Evolutionary conservation across 2,329 filamentous ascomycete genomes (phyloP).

Genomic region (Hypoxylon sp.): DNA sequence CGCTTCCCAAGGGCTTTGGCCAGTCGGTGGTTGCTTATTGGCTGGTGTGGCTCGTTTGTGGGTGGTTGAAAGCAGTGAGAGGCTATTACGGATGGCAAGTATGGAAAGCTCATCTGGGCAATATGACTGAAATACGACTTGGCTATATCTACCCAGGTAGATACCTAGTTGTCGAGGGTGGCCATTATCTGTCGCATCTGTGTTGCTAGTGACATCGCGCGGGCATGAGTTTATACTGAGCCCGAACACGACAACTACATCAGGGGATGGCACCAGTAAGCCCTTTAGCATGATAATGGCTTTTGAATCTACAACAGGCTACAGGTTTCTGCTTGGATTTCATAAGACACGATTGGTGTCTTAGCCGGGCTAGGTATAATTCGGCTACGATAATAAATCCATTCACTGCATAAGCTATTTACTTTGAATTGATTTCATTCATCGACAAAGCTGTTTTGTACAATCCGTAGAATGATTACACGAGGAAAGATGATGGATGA

Average conservation of each 20-base stretch:
- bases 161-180: slow-evolving; percentile 71
- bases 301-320: background rate
- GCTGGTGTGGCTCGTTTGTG: slow-evolving; percentile 50
- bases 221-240: background rate
- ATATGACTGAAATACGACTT: slow-evolving; percentile 61
- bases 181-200: slow-evolving; percentile 53
- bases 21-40: slow-evolving; percentile 62
- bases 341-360: background rate
- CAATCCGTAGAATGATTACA: no score
- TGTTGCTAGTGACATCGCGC: slow-evolving; percentile 12
- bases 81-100: slow-evolving; percentile 26
- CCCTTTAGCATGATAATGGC: background rate
- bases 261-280: background rate
- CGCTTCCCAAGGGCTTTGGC: slow-evolving; percentile 72
- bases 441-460: no score
- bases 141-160: slow-evolving; percentile 63
- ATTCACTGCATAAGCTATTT: no score
- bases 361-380: background rate
- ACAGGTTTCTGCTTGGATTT: background rate
- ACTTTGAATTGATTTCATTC: no score
- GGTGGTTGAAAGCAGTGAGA: slow-evolving; percentile 34
- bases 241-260: background rate
- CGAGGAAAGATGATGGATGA: no score
- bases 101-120: slow-evolving; percentile 52
- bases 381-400: no score